These are phyloP conservation scores for Geoglossum cookeanum DNA, from an alignment of 2,329 filamentous ascomycete genomes.

Conservation along the genomic window DNA sequence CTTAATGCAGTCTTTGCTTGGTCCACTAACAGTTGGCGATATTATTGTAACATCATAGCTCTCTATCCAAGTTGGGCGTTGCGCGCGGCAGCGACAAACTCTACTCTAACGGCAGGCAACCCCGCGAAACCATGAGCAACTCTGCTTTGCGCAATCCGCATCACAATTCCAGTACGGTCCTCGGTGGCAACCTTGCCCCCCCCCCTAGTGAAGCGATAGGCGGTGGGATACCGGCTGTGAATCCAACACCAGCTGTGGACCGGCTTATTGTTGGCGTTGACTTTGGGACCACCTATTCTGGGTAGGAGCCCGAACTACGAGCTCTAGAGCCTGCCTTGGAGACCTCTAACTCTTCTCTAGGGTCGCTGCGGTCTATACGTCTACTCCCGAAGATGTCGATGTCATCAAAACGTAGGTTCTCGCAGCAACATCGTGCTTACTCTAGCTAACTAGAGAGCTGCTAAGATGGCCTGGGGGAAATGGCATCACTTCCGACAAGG, in stretches of 20 bases:
- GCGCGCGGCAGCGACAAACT: background rate
- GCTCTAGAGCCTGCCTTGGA: background rate
- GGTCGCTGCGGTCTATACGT: slow-evolving; percentile 55
- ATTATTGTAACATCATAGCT: no score
- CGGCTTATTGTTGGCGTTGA: slow-evolving; percentile 5
- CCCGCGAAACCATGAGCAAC: background rate
- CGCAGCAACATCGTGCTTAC: background rate
- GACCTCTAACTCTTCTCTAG: slow-evolving; percentile 18
- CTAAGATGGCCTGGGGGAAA: slow-evolving; percentile 59
- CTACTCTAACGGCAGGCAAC: background rate
- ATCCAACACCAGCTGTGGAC: background rate
- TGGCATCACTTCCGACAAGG: slow-evolving; percentile 75
- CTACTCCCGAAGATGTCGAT: slow-evolving; percentile 59
- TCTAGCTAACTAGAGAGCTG: background rate
- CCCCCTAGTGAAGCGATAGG: slow-evolving; percentile 3
- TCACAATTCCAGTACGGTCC: background rate
- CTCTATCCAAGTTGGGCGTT: background rate
- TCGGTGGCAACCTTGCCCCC: background rate
- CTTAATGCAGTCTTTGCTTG: no score
- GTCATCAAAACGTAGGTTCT: slow-evolving; percentile 48
- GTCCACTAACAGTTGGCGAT: no score
- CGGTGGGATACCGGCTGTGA: slow-evolving; percentile 1
- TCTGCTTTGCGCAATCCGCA: background rate
- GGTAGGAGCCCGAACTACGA: background rate
- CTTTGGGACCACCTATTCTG: slow-evolving; percentile 6